Evolutionary conservation across 164 flowering plant genomes (phyloP).

Genomic region (Echeveria elegans): DNA sequence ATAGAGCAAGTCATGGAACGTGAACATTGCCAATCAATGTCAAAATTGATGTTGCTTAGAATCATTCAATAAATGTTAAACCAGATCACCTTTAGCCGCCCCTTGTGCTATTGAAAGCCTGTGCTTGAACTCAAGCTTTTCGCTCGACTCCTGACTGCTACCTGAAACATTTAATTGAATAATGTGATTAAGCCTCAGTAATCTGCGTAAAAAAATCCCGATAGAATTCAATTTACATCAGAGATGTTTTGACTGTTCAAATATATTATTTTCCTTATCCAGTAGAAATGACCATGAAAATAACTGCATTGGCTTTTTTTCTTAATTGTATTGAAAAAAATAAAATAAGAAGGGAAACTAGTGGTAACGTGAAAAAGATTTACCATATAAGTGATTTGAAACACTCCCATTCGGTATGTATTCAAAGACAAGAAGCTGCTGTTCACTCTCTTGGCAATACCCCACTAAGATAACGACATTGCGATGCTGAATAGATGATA

Average conservation of each 20-base stretch:
- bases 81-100: slow-evolving; percentile 95
- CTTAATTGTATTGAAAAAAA: too few relatives aligned
- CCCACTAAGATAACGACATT: slow-evolving; percentile 77
- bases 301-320: too few relatives aligned
- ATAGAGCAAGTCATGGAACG: background rate
- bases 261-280: background rate
- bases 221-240: background rate
- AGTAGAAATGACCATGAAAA: too few relatives aligned
- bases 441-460: slow-evolving; percentile 71
- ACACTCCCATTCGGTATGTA: slow-evolving; percentile 86
- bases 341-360: too few relatives aligned
- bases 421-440: slow-evolving; percentile 75
- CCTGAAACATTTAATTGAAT: slow-evolving; percentile 32
- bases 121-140: slow-evolving; percentile 79
- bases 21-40: background rate
- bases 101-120: slow-evolving; percentile 77
- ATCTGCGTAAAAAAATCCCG: too few relatives aligned
- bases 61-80: background rate
- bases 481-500: slow-evolving; percentile 71
- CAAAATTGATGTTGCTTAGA: background rate
- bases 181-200: background rate
- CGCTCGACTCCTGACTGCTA: slow-evolving; percentile 37
- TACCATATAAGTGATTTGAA: slow-evolving; percentile 81
- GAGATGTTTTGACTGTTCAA: background rate
- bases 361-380: slow-evolving; percentile 3